These are phyloP conservation scores for Nemophila menziesii DNA, from an alignment of 257 asterid species.

Conservation along the genomic window DNA sequence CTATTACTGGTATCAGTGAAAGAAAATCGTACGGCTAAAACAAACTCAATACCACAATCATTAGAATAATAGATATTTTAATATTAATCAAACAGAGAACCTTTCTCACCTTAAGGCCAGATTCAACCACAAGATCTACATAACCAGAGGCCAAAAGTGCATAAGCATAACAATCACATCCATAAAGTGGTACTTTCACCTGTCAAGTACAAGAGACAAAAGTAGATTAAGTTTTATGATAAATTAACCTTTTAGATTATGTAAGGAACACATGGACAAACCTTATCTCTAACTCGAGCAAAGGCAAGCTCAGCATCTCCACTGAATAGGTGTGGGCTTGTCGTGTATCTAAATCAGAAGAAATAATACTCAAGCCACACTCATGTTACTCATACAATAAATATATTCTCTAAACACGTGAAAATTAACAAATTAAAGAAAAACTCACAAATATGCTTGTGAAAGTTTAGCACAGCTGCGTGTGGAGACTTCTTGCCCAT, in stretches of 20 bases:
- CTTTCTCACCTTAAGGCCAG: slow-evolving; percentile 89
- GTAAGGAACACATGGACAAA: slow-evolving; percentile 8
- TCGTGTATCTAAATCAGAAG: slow-evolving; percentile 57
- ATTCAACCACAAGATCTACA: slow-evolving; percentile 87
- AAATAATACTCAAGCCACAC: not conserved
- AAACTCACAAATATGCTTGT: slow-evolving; percentile 70
- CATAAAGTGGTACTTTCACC: slow-evolving; percentile 96
- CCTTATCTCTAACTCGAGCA: slow-evolving; percentile 78
- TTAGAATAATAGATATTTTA: slow-evolving; percentile 1
- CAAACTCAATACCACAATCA: not conserved
- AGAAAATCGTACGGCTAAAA: slow-evolving; percentile 93
- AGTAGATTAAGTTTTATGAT: too few relatives aligned
- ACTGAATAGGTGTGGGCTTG: slow-evolving; percentile 92
- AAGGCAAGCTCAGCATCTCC: slow-evolving; percentile 84
- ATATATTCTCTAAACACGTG: not conserved
- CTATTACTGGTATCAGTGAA: slow-evolving; percentile 84
- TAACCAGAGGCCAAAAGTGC: slow-evolving; percentile 83
- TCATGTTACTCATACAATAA: slow-evolving; percentile 9
- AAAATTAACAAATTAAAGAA: too few relatives aligned
- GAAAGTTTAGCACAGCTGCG: slow-evolving; percentile 79
- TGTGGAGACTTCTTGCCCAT: slow-evolving; percentile 63
- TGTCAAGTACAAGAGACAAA: slow-evolving; percentile 16
- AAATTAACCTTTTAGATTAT: not conserved
- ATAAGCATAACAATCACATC: slow-evolving; percentile 98
- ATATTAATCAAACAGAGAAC: too few relatives aligned